A percentile compares a stretch with the other conserved stretches of the same genome.
phyloP scores from a whole-genome alignment of 805 yeast genomes.

The Zygosaccharomyces gambellarensis region DNA sequence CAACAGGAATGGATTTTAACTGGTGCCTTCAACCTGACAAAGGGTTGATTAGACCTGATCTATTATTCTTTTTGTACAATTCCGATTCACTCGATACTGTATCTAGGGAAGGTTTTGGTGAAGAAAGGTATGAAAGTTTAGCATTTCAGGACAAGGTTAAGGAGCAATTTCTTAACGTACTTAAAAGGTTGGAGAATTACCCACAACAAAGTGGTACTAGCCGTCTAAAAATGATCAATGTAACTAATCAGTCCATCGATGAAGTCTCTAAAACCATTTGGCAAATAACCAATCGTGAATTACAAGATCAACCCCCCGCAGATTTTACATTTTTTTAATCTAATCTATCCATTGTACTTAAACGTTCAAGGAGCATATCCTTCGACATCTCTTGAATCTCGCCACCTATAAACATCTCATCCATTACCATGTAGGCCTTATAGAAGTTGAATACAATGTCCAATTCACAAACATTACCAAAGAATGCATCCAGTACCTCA shows the following conservation, averaged over 20 bases:
- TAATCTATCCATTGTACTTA: constrained; percentile 58
- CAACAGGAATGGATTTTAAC: constrained; percentile 46
- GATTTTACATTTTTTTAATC: constrained; percentile 34
- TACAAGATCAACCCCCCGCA: constrained; percentile 3
- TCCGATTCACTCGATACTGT: constrained; percentile 38
- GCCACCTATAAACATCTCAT: constrained; percentile 86
- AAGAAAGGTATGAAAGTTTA: constrained; percentile 80
- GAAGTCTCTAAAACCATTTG: constrained; percentile 49
- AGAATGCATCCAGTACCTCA: constrained; percentile 79
- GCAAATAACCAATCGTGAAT: constrained; percentile 25
- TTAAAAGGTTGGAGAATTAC: constrained; percentile 33
- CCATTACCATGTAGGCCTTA: constrained; percentile 74
- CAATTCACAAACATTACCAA: constrained; percentile 87
- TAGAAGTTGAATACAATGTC: constrained; percentile 90
- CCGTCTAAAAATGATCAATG: constrained; percentile 49
- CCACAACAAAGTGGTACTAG: constrained; percentile 8
- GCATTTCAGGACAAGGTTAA: constrained; percentile 75
- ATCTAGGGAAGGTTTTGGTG: constrained; percentile 79
- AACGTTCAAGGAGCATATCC: constrained; percentile 55
- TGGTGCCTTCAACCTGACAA: constrained; percentile 83
- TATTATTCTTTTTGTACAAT: constrained; percentile 67
- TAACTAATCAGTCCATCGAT: constrained; percentile 53
- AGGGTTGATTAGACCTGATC: constrained; percentile 85
- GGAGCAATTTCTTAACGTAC: constrained; percentile 48
- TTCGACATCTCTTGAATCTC: constrained; percentile 85